Evolutionary conservation across 2,329 filamentous ascomycete species (phyloP).

Genomic region (Botrytis fabae): DNA sequence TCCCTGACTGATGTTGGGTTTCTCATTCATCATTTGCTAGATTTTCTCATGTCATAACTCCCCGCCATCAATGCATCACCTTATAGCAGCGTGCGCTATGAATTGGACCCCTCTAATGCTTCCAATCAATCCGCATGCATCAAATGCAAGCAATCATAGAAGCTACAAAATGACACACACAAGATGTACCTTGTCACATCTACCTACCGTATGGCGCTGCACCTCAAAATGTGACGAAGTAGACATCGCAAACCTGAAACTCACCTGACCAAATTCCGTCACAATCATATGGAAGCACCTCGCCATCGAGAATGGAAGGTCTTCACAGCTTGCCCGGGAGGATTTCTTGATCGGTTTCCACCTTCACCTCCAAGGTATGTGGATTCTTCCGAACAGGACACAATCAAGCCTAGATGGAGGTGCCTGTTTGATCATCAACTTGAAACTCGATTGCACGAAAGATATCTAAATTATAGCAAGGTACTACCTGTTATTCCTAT

Average conservation of each 20-base stretch:
- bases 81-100: conserved; percentile 21
- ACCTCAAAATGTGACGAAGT: neutral
- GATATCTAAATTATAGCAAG: conserved; percentile 10
- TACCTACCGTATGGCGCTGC: neutral
- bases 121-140: conserved; percentile 4
- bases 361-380: conserved; percentile 1
- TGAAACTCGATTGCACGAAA: conserved; percentile 30
- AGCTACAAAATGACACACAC: conserved; percentile 11
- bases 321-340: neutral
- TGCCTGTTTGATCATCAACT: conserved; percentile 37
- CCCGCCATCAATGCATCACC: conserved; percentile 18
- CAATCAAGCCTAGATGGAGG: conserved; percentile 15
- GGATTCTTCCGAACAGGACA: conserved; percentile 9
- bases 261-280: neutral
- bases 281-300: neutral
- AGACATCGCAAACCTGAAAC: neutral
- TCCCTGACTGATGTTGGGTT: neutral
- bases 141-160: neutral
- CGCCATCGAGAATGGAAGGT: neutral
- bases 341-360: conserved; percentile 13
- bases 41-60: neutral
- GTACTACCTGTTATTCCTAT: neutral
- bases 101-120: conserved; percentile 7
- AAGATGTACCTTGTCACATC: conserved; percentile 18
- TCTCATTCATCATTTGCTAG: neutral